A percentile compares a stretch with the other conserved stretches of the same genome.
Conservation (phyloP, 208 protist genomes). For the Leishmania turanica region DNA sequence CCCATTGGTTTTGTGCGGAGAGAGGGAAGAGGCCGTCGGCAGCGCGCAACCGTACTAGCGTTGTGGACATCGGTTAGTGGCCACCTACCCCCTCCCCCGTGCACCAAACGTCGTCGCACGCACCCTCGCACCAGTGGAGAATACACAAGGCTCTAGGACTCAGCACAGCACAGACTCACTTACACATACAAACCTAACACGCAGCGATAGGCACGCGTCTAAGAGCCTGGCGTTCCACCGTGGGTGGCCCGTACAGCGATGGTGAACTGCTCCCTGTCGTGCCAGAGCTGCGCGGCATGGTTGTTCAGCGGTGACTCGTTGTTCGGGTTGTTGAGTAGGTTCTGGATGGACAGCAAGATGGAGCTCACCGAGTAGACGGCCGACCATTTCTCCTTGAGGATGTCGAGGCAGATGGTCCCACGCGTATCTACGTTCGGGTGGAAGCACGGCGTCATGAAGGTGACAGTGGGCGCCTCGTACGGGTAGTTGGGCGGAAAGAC, state of each 20-base stretch:
- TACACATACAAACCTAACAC: neutral
- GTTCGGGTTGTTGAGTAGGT: slow-evolving; percentile 95
- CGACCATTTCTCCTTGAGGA: slow-evolving; percentile 98
- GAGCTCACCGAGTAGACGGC: slow-evolving; percentile 94
- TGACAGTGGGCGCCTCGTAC: slow-evolving; percentile 92
- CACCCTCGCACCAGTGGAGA: neutral
- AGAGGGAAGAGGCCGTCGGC: neutral
- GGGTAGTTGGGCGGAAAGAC: slow-evolving; percentile 95
- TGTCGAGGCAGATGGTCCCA: slow-evolving; percentile 97
- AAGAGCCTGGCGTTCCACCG: slow-evolving; percentile 22
- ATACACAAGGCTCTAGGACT: slow-evolving; percentile 2
- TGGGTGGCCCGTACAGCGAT: slow-evolving; percentile 59
- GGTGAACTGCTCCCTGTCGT: slow-evolving; percentile 68
- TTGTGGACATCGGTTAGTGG: neutral
- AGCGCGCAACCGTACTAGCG: neutral
- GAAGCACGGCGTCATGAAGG: slow-evolving; percentile 95
- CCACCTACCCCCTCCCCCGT: neutral
- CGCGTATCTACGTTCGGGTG: slow-evolving; percentile 96
- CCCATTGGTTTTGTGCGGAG: neutral
- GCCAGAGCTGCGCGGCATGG: slow-evolving; percentile 93
- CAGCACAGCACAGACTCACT: neutral
- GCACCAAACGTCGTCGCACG: neutral
- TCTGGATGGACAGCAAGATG: slow-evolving; percentile 96
- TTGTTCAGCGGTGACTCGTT: slow-evolving; percentile 96
- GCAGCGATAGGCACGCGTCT: neutral